Evolutionary conservation across 108 stramenopile species (phyloP).

Genomic region (Skeletonema menzelii): DNA sequence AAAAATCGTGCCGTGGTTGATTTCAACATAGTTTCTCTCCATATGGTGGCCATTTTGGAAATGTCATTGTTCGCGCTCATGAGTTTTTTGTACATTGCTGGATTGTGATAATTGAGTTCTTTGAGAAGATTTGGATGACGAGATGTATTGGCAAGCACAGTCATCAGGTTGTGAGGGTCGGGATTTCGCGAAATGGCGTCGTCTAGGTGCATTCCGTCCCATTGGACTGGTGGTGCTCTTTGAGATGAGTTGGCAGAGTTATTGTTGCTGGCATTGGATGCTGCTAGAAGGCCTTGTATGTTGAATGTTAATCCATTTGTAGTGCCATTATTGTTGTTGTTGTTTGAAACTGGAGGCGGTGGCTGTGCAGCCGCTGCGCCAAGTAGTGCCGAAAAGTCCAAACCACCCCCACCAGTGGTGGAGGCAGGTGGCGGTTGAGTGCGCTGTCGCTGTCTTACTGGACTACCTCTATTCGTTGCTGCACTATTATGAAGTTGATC

Average conservation of each 20-base stretch:
- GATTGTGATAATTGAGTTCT: conserved; percentile 85
- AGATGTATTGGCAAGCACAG: conserved; percentile 40
- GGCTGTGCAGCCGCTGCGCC: conserved; percentile 14
- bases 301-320: conserved; percentile 44
- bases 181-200: conserved; percentile 77
- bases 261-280: not conserved
- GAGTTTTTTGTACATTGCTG: conserved; percentile 55
- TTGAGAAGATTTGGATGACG: conserved; percentile 69
- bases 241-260: not conserved
- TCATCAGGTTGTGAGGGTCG: conserved; percentile 71
- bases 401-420: conserved; percentile 35
- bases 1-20: conserved; percentile 55
- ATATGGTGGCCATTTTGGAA: conserved; percentile 48
- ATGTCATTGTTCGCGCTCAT: conserved; percentile 18
- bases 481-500: conserved; percentile 4
- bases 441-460: conserved; percentile 10
- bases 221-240: conserved; percentile 51
- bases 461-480: conserved; percentile 7
- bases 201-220: conserved; percentile 79
- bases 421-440: no score
- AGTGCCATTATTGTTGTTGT: conserved; percentile 5
- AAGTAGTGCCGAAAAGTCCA: conserved; percentile 76
- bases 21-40: conserved; percentile 73
- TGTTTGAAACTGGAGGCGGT: conserved; percentile 1
- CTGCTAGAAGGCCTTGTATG: conserved; percentile 20